Evolutionary conservation across 2,329 filamentous ascomycete species (phyloP).

Genomic region (Xylariaceae sp.): DNA sequence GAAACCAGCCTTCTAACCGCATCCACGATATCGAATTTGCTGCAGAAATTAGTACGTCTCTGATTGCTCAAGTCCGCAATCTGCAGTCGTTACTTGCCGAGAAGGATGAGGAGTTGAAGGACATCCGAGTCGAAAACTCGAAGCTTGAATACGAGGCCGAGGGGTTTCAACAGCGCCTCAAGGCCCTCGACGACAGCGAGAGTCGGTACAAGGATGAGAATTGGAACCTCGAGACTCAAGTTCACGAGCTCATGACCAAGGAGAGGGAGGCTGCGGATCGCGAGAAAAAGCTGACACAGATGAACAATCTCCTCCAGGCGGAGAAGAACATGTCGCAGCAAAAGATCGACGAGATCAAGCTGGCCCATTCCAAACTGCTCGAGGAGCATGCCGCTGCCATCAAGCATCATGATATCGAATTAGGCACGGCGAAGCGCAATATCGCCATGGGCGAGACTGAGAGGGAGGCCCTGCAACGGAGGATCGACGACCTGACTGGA

Average conservation of each 20-base stretch:
- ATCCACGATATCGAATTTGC: slow-evolving; percentile 97
- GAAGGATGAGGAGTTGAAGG: slow-evolving; percentile 79
- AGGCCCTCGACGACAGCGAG: slow-evolving; percentile 85
- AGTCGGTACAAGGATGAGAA: slow-evolving; percentile 97
- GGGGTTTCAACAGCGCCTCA: slow-evolving; percentile 71
- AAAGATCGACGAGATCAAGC: slow-evolving; percentile 85
- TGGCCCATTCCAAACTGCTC: slow-evolving; percentile 67
- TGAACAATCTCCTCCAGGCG: slow-evolving; percentile 60
- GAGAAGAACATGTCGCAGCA: slow-evolving; percentile 77
- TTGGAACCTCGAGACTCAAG: slow-evolving; percentile 90
- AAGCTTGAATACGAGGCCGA: slow-evolving; percentile 79
- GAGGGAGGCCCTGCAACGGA: slow-evolving; percentile 69
- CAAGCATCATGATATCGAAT: slow-evolving; percentile 84
- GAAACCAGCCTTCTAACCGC: slow-evolving; percentile 82
- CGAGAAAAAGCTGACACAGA: slow-evolving; percentile 74
- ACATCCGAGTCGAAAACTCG: slow-evolving; percentile 67
- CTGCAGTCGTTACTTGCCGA: slow-evolving; percentile 79
- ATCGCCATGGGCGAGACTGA: slow-evolving; percentile 75
- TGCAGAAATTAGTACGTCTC: slow-evolving; percentile 93
- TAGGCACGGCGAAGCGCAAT: slow-evolving; percentile 76
- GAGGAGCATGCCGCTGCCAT: slow-evolving; percentile 73
- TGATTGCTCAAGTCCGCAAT: slow-evolving; percentile 90
- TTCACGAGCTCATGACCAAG: slow-evolving; percentile 73
- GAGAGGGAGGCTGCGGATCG: slow-evolving; percentile 73
- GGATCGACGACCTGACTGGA: slow-evolving; percentile 77